Conservation (phyloP, 768 basidiomycete genomes). For the Melanogaster broomeanus region DNA sequence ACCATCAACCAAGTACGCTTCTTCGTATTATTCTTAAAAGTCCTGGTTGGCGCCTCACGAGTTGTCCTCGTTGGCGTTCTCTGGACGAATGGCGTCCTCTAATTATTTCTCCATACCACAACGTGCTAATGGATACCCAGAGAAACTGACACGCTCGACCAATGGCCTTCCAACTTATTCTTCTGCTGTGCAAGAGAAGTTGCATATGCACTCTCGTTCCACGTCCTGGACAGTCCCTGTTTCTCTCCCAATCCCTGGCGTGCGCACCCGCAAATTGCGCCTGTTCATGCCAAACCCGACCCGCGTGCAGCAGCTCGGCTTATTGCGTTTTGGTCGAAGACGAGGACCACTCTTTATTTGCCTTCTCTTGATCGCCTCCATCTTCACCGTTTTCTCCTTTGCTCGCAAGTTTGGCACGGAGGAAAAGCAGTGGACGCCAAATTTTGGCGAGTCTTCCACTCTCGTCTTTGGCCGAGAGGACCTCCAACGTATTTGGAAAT, state of each 20-base stretch:
- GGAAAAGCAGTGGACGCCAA: constrained; percentile 63
- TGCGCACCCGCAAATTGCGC: constrained; percentile 55
- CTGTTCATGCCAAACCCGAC: constrained; percentile 62
- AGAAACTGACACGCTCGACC: constrained; percentile 43
- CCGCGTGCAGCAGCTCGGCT: constrained; percentile 56
- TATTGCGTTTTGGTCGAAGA: constrained; percentile 59
- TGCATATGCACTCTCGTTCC: constrained; percentile 45
- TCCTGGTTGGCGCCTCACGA: constrained; percentile 18
- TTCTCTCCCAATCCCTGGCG: constrained; percentile 60
- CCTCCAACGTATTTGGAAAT: constrained; percentile 89
- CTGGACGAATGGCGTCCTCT: constrained; percentile 42
- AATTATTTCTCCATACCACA: constrained; percentile 49
- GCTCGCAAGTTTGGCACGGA: constrained; percentile 61
- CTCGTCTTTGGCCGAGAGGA: constrained; percentile 78
- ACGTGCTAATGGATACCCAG: constrained; percentile 47
- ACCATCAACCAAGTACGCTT: neutral
- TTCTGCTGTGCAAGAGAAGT: constrained; percentile 68
- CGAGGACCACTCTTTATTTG: constrained; percentile 56
- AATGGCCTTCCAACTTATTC: constrained; percentile 51
- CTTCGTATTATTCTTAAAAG: constrained; percentile 14
- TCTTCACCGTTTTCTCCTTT: constrained; percentile 62
- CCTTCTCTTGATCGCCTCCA: constrained; percentile 43
- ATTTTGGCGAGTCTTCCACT: constrained; percentile 64
- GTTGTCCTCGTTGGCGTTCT: constrained; percentile 16
- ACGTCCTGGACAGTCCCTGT: constrained; percentile 62